Evolutionary conservation across 768 basidiomycete genomes (phyloP).

Genomic region (Boletus vinaceobasis): DNA sequence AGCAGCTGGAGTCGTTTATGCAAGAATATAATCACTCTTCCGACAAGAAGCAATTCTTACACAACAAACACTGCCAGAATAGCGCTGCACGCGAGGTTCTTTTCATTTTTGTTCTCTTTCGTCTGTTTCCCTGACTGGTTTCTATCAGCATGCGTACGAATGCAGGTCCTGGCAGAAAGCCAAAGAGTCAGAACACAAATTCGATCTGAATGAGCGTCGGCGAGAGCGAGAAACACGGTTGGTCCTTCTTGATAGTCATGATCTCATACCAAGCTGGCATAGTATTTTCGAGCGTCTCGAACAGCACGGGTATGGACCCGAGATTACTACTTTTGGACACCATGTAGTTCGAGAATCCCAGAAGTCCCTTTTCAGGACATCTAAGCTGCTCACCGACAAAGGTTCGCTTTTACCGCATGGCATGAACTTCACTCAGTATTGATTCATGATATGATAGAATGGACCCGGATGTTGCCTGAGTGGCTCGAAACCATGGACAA

Average conservation of each 20-base stretch:
- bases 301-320: background rate
- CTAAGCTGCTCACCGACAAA: background rate
- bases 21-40: background rate
- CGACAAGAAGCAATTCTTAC: background rate
- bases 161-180: background rate
- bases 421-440: background rate
- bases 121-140: background rate
- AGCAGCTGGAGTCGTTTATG: background rate
- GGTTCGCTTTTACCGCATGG: background rate
- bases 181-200: background rate
- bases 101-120: background rate
- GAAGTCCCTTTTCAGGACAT: background rate
- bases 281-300: background rate
- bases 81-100: background rate
- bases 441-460: background rate
- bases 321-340: background rate
- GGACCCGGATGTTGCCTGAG: background rate
- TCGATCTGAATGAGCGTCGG: background rate
- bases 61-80: background rate
- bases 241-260: no score
- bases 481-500: background rate
- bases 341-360: background rate
- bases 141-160: background rate
- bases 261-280: no score
- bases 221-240: background rate